Evolutionary conservation across 805 yeast genomes (phyloP).

Genomic region (Barnettozyma pratensis): DNA sequence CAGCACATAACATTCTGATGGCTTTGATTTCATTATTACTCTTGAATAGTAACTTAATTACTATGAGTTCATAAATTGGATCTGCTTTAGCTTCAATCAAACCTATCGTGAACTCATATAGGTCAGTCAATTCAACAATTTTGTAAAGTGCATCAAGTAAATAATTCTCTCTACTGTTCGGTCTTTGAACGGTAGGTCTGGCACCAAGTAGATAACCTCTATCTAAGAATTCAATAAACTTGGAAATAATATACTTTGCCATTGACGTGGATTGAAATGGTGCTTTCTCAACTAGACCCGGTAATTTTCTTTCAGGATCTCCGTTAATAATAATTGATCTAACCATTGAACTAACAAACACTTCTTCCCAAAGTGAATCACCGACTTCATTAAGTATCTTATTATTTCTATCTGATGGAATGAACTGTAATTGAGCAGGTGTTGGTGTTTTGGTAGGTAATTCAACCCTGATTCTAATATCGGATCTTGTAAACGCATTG

Average conservation of each 20-base stretch:
- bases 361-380: conserved; percentile 50
- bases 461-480: conserved; percentile 60
- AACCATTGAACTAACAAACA: conserved; percentile 52
- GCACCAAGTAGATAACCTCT: conserved; percentile 64
- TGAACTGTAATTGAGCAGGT: conserved; percentile 25
- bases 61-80: conserved; percentile 25
- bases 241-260: conserved; percentile 11
- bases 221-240: conserved; percentile 16
- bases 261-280: conserved; percentile 20
- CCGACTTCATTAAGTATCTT: conserved; percentile 29
- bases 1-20: conserved; percentile 24
- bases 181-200: conserved; percentile 56
- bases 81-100: conserved; percentile 25
- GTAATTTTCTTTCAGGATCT: conserved; percentile 49
- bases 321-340: conserved; percentile 49
- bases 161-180: conserved; percentile 58
- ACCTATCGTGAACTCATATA: conserved; percentile 35
- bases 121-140: conserved; percentile 33
- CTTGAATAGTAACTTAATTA: conserved; percentile 27
- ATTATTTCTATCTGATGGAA: conserved; percentile 33
- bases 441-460: conserved; percentile 43
- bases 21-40: conserved; percentile 34
- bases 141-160: conserved; percentile 67
- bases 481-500: conserved; percentile 66
- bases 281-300: conserved; percentile 52